Percentiles rank a stretch among this genome's conserved stretches.
Evolutionary conservation across 768 basidiomycete genomes (phyloP).

Genomic region (Arthromyces matolae): DNA sequence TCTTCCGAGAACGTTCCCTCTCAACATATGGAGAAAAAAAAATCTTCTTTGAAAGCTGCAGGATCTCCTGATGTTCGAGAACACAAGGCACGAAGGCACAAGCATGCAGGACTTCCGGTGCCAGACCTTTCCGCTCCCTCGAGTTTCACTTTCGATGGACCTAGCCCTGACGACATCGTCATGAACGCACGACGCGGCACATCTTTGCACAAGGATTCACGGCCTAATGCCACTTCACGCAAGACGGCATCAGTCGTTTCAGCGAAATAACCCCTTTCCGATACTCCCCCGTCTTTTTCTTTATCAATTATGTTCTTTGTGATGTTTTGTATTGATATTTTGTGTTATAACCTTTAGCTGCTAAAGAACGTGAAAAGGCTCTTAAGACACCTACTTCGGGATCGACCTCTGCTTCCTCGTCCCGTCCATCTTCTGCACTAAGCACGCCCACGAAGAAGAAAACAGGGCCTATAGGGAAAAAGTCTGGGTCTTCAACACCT

Average conservation of each 20-base stretch:
- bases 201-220: slow-evolving; percentile 36
- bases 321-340: slow-evolving; percentile 33
- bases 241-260: slow-evolving; percentile 20
- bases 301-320: slow-evolving; percentile 21
- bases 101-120: slow-evolving; percentile 24
- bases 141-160: slow-evolving; percentile 70
- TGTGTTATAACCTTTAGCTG: slow-evolving; percentile 55
- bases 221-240: slow-evolving; percentile 17
- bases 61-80: slow-evolving; percentile 20
- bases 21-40: slow-evolving; percentile 29
- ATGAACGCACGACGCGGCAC: slow-evolving; percentile 78
- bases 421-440: slow-evolving; percentile 42
- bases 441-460: slow-evolving; percentile 43
- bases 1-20: slow-evolving; percentile 35
- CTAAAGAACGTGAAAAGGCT: slow-evolving; percentile 77
- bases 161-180: slow-evolving; percentile 91
- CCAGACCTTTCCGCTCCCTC: slow-evolving; percentile 32
- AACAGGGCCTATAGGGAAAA: slow-evolving; percentile 30
- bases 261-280: slow-evolving; percentile 19
- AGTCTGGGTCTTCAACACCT: slow-evolving; percentile 43
- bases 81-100: slow-evolving; percentile 24
- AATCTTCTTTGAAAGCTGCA: slow-evolving; percentile 12
- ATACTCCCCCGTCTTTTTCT: slow-evolving; percentile 12
- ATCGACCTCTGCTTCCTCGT: slow-evolving; percentile 39
- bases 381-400: slow-evolving; percentile 46